Evolutionary conservation across 352 stramenopile genomes (phyloP), one percentile per base, ranked within the genome.

Genomic region (Plasmopara muralis): DNA sequence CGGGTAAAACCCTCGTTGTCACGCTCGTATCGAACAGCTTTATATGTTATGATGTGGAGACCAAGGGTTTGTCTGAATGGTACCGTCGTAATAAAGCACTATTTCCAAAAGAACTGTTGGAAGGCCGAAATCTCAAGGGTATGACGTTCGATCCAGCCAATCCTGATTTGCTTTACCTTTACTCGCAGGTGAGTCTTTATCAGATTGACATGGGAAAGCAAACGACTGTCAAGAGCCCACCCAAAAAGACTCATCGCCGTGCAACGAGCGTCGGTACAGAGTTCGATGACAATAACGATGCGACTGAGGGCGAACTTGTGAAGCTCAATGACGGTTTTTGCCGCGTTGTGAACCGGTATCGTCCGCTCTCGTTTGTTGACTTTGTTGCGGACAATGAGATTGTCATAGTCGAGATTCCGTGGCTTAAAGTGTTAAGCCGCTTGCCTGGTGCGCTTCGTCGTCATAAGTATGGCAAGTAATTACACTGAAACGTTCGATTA

Each of bases 391-490:
- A 72, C 40, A 80, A 77, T 50, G 83, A 93, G 64, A 64, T 93
- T 53, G 55, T 89, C 33, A 71, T 93, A 43, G 80, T 93, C 28
- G 83, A 93, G 66, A 91, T 78, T 18, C 83, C 80, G 43, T 93
- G 82, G 75, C 74, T 93, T 49, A 91, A 93, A 72, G 82, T 93
- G 63, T 65, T 93, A 31, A 85, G 80, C 46, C 74, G 80, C 51
- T 64, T 93, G 59, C 83, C 83, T 14, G 80, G 79, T 45, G 77
- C 83, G 29, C 73, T 93, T 43, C 73, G 89, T 38, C 83, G 83
- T 69, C 83, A 85, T 72, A 93, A 93, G 59, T 93, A 93, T 73
- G 80, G 80, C 57, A 87, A 89, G 60, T 89, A 87, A 81, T 77
- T 70, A 68, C 53, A 74, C 63, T 50, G 51, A 53, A 56, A 46